Evolutionary conservation across 148 eudicot species (phyloP).

Genomic region (Rhododendron simsii): DNA sequence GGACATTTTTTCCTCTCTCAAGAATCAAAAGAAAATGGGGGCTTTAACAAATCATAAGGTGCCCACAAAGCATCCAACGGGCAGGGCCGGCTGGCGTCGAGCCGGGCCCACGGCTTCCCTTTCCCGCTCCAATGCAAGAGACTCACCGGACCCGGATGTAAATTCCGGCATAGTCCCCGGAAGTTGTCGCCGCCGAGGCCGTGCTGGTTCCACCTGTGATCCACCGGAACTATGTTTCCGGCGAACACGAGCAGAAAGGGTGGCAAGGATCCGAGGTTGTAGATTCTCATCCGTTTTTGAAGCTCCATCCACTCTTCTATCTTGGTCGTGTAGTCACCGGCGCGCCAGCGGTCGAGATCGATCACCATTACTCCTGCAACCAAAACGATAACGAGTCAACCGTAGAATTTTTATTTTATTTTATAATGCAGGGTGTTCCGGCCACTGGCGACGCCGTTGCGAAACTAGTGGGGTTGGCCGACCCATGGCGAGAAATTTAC

Average conservation of each 20-base stretch:
- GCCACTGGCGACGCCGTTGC: too few species aligned
- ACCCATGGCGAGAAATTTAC: too few species aligned
- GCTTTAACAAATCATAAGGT: conserved; percentile 28
- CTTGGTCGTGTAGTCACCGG: conserved; percentile 21
- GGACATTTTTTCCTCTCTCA: neutral
- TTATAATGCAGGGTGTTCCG: too few species aligned
- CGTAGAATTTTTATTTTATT: neutral
- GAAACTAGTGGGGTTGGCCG: too few species aligned
- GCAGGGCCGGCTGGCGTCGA: conserved; percentile 29
- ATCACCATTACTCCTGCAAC: conserved; percentile 39
- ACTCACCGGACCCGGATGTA: conserved; percentile 36
- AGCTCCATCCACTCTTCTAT: conserved; percentile 38
- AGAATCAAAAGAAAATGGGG: conserved; percentile 24
- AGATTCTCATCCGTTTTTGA: conserved; percentile 48
- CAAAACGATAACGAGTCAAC: neutral
- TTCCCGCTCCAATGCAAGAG: conserved; percentile 40
- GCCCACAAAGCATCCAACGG: conserved; percentile 37
- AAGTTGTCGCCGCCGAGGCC: conserved; percentile 56
- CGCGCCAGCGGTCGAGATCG: conserved; percentile 25
- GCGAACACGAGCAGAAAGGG: conserved; percentile 54
- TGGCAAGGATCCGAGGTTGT: conserved; percentile 45
- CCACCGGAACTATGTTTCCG: conserved; percentile 31
- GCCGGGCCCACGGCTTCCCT: conserved; percentile 34
- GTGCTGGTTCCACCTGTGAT: conserved; percentile 35
- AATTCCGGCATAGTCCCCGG: conserved; percentile 35